Evolutionary conservation across 768 basidiomycete genomes (phyloP).

Genomic region (Thelephora ganbajun): DNA sequence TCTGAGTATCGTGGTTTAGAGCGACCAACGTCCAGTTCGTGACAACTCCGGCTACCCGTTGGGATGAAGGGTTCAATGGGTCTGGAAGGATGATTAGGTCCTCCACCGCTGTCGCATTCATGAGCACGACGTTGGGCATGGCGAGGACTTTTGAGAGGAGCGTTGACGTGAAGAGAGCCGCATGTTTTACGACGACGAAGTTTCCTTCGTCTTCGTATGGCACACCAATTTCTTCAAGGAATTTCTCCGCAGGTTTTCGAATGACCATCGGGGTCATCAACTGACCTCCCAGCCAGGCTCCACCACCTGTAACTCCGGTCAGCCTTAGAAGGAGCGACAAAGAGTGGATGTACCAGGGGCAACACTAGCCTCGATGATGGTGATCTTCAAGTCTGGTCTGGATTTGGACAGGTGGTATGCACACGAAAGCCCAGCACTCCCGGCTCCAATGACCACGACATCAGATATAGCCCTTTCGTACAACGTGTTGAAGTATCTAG

Average conservation of each 20-base stretch:
- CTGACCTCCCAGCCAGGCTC: constrained; percentile 70
- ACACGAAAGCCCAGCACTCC: constrained; percentile 51
- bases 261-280: constrained; percentile 74
- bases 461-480: constrained; percentile 66
- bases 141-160: constrained; percentile 57
- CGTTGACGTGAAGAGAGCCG: constrained; percentile 70
- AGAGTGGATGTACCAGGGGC: constrained; percentile 33
- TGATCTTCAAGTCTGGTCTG: constrained; percentile 52
- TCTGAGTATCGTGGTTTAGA: constrained; percentile 61
- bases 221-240: constrained; percentile 56
- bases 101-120: constrained; percentile 75
- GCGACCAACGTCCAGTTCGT: constrained; percentile 39
- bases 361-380: constrained; percentile 66
- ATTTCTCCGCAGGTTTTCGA: constrained; percentile 62
- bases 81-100: constrained; percentile 43
- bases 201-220: constrained; percentile 67
- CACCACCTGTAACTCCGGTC: constrained; percentile 23
- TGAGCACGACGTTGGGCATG: constrained; percentile 55
- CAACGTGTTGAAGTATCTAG: constrained; percentile 61
- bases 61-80: constrained; percentile 1
- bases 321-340: neutral
- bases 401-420: constrained; percentile 58
- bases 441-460: constrained; percentile 65
- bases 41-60: constrained; percentile 39
- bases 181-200: constrained; percentile 73